Base-by-base conservation (phyloP, 2,329 filamentous ascomycete species). In the Cladosporium sp. region DNA sequence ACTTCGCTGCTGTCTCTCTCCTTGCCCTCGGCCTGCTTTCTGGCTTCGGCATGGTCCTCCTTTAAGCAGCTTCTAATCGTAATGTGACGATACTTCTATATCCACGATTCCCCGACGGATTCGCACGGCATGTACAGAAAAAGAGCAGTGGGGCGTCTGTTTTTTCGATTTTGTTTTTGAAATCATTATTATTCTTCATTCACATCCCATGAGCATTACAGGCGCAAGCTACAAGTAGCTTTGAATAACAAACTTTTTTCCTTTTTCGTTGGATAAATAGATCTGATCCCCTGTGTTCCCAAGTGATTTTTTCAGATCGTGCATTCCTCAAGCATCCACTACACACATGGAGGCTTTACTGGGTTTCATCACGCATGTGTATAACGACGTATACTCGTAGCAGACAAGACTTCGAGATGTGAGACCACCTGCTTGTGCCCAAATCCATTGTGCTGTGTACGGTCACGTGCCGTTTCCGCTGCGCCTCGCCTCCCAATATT, bases 41-140 rank as follows among this genome's bases (percentile, higher is more conserved):
- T 5, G 69, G 69, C 58, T 62, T 65, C 59, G 68, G 69, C 54
- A 72, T 72, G 69, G 64, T 72, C 42, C 55, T 70, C 50, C 64
- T 72, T 63, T 72, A 71, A 59, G 57, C 47, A 47, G 28, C 28
- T 28, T 22, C 22, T 47, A 17, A 34, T 34, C 43, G 43, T 28
- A 28, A 17, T 30, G 2, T 15, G 37, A 39, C 14, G 40, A 43
- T 20, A 25, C 5, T 12, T 30, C n/a, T 51, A 8, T 22, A 20
- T 38, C 19, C 17, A 43, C 22, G 49, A 11, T 22, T 30, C 25
- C 43, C n/a, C 43, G 19, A 43, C 14, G 19, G 43, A 47, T 47
- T 25, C 43, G 22, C 25, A 47, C 15, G 43, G 43, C 43, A 47
- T 47, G 43, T 47, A 47, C 43, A 47, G 43, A 28, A 47, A 47